phyloP scores from a whole-genome alignment of 352 stramenopile genomes.

The Phytophthora boehmeriae region DNA sequence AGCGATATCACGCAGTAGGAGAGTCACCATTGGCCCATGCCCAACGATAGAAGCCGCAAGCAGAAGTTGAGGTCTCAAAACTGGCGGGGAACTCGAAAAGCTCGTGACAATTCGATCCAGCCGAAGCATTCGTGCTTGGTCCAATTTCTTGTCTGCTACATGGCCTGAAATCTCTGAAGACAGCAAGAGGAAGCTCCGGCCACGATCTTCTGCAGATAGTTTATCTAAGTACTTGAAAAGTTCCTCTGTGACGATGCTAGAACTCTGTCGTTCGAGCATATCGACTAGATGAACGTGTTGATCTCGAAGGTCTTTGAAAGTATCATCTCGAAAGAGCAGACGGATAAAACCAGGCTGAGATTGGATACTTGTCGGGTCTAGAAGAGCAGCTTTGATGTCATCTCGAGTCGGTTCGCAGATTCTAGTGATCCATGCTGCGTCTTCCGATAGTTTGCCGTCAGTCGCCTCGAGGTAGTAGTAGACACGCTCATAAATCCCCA shows the following conservation, averaged over 20 bases:
- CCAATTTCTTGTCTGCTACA: background rate
- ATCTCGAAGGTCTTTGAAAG: slow-evolving; percentile 23
- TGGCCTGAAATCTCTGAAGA: slow-evolving; percentile 11
- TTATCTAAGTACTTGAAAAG: slow-evolving; percentile 23
- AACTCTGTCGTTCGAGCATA: slow-evolving; percentile 6
- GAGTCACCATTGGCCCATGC: slow-evolving; percentile 20
- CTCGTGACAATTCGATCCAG: slow-evolving; percentile 15
- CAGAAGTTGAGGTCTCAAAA: slow-evolving; percentile 21
- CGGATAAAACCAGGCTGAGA: slow-evolving; percentile 15
- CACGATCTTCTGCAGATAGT: slow-evolving; percentile 29
- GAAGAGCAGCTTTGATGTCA: slow-evolving; percentile 12
- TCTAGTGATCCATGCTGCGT: slow-evolving; percentile 7
- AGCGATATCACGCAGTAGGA: slow-evolving; percentile 16
- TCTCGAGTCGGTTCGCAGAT: slow-evolving; percentile 18
- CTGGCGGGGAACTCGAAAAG: slow-evolving; percentile 13
- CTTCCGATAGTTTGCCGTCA: background rate
- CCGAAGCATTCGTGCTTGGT: slow-evolving; percentile 8
- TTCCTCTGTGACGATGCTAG: slow-evolving; percentile 9
- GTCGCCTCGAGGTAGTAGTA: slow-evolving; percentile 8
- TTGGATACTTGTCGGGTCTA: slow-evolving; percentile 9
- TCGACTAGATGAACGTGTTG: slow-evolving; percentile 12
- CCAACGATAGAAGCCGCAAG: slow-evolving; percentile 22
- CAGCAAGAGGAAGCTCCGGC: slow-evolving; percentile 26
- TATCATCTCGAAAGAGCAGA: slow-evolving; percentile 24
- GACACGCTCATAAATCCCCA: slow-evolving; percentile 6